These are phyloP conservation scores for Dryas drummondii DNA, from an alignment of 306 rosid genomes.

Conservation along the genomic window DNA sequence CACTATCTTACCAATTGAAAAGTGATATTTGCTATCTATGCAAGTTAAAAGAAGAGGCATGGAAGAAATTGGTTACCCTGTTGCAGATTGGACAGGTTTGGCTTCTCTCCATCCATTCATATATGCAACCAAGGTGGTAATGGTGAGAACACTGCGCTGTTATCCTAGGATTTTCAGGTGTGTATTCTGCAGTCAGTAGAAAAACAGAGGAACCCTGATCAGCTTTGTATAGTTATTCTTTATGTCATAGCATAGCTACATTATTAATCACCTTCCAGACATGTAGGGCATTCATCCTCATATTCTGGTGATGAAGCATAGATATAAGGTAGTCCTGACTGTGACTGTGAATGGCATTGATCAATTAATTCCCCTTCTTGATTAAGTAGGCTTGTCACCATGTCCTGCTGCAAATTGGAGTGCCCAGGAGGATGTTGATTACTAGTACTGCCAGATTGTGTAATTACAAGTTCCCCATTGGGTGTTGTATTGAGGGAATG, in stretches of 20 bases:
- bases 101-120: constrained; percentile 44
- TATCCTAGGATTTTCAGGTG: constrained; percentile 40
- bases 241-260: neutral
- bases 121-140: constrained; percentile 50
- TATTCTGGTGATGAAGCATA: neutral
- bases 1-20: neutral
- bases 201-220: neutral
- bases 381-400: too few relatives aligned
- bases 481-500: neutral
- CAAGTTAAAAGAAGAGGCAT: neutral
- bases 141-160: constrained; percentile 31
- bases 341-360: too few relatives aligned
- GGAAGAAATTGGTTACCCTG: constrained; percentile 27
- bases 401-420: too few relatives aligned
- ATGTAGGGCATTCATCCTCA: constrained; percentile 39
- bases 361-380: too few relatives aligned
- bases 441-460: neutral
- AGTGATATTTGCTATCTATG: neutral
- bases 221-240: neutral
- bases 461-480: neutral
- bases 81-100: constrained; percentile 40
- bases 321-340: neutral
- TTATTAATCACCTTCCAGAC: constrained; percentile 24
- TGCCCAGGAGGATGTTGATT: neutral
- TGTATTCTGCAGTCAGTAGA: constrained; percentile 38